Evolutionary conservation across 306 rosid species (phyloP).

Genomic region (Prunus dulcis): DNA sequence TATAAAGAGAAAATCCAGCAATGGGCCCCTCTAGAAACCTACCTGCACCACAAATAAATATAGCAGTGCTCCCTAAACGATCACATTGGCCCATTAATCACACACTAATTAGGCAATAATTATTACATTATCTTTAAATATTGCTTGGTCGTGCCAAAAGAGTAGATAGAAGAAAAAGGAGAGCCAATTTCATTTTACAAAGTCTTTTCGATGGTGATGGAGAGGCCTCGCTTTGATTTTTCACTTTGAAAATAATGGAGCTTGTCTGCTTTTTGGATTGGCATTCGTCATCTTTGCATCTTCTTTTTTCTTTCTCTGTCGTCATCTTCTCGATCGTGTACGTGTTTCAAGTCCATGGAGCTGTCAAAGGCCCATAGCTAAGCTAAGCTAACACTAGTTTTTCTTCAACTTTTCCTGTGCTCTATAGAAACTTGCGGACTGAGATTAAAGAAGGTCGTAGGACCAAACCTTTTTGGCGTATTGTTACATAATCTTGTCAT

Average conservation of each 20-base stretch:
- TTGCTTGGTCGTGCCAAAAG: neutral
- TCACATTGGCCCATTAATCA: neutral
- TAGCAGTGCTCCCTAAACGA: neutral
- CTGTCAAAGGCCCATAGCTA: too few relatives aligned
- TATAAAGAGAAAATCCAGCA: too few relatives aligned
- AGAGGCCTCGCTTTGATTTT: neutral
- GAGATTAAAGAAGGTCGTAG: conserved; percentile 19
- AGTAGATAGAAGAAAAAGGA: neutral
- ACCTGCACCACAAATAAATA: neutral
- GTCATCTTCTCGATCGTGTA: neutral
- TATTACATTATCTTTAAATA: neutral
- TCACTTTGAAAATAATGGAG: neutral
- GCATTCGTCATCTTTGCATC: neutral
- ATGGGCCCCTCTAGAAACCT: too few relatives aligned
- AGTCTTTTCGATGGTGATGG: neutral
- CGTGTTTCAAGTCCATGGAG: neutral
- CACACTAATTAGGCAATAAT: neutral
- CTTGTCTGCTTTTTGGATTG: neutral
- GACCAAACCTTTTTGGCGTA: neutral
- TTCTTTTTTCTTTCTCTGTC: neutral
- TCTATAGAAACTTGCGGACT: conserved; percentile 2
- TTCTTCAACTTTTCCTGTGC: neutral
- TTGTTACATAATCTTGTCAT: neutral
- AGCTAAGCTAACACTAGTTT: neutral
- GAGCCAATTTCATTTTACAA: neutral